A percentile compares a stretch with the other conserved stretches of the same genome.
Conservation (phyloP, 106 monocot species). For the Dendrobium huoshanense region DNA sequence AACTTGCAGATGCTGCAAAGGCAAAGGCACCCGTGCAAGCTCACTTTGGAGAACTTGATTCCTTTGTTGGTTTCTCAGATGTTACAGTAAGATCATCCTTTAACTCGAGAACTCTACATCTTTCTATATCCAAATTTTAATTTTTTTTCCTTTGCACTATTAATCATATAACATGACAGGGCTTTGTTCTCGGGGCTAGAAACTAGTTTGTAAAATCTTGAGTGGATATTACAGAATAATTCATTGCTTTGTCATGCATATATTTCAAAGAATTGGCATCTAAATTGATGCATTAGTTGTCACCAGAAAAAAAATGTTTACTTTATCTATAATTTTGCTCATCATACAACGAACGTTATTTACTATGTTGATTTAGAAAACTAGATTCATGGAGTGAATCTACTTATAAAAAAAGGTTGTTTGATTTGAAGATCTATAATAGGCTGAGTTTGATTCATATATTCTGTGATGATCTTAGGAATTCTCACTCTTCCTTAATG, state of each 20-base stretch:
- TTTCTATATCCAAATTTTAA: not conserved
- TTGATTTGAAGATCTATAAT: too few relatives aligned
- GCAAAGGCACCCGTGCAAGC: conserved; percentile 83
- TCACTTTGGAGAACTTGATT: conserved; percentile 90
- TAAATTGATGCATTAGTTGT: too few relatives aligned
- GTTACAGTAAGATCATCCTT: conserved; percentile 51
- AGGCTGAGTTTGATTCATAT: too few relatives aligned
- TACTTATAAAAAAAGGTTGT: too few relatives aligned
- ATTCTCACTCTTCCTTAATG: too few relatives aligned
- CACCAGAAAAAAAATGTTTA: too few relatives aligned
- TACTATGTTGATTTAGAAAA: not conserved
- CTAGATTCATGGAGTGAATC: too few relatives aligned
- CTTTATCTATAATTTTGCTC: not conserved
- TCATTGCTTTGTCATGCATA: not conserved
- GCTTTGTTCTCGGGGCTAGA: not conserved
- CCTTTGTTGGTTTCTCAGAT: conserved; percentile 83
- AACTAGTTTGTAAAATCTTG: not conserved
- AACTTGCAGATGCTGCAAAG: conserved; percentile 76
- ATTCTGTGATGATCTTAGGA: too few relatives aligned
- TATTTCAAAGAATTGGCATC: not conserved
- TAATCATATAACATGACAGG: not conserved
- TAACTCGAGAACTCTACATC: not conserved
- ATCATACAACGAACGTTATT: not conserved
- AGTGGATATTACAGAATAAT: not conserved
- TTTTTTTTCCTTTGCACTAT: not conserved